A percentile compares a stretch with the other conserved stretches of the same genome.
Evolutionary conservation across 805 yeast species (phyloP).

Genomic region (Pichia heedii): DNA sequence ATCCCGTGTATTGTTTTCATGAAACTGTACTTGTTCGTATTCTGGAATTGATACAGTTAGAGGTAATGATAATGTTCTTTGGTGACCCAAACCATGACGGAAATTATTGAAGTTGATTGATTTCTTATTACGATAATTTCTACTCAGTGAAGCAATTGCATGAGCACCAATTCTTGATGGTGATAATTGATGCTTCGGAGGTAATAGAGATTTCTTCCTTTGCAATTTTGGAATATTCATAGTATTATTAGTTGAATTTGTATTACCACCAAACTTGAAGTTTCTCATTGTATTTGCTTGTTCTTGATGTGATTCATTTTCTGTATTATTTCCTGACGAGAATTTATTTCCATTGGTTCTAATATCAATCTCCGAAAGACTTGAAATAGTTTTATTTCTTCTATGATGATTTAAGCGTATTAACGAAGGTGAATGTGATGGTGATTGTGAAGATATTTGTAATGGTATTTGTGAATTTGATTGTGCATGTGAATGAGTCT

Average conservation of each 20-base stretch:
- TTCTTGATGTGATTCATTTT: neutral
- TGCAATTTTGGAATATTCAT: neutral
- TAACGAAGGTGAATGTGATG: slow-evolving; percentile 10
- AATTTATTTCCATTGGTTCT: neutral
- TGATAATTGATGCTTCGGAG: slow-evolving; percentile 36
- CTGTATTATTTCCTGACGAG: neutral
- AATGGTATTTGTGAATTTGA: neutral
- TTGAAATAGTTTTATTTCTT: slow-evolving; percentile 12
- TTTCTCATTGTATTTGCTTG: slow-evolving; percentile 17
- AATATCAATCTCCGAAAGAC: slow-evolving; percentile 3
- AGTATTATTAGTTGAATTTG: neutral
- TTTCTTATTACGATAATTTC: slow-evolving; percentile 20
- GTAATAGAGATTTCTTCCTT: slow-evolving; percentile 9
- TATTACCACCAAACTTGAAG: slow-evolving; percentile 26
- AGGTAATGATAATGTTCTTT: slow-evolving; percentile 34
- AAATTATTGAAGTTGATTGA: slow-evolving; percentile 14
- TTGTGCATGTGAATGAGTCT: too few species aligned
- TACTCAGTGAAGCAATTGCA: slow-evolving; percentile 48
- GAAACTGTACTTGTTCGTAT: slow-evolving; percentile 21
- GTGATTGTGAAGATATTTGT: slow-evolving; percentile 5
- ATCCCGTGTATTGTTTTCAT: slow-evolving; percentile 5
- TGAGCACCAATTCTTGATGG: slow-evolving; percentile 69
- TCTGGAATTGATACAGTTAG: slow-evolving; percentile 28
- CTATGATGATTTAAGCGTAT: slow-evolving; percentile 3
- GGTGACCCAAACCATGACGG: slow-evolving; percentile 26